Base-by-base conservation (phyloP, 345 rosid genomes). In the Xanthoceras sorbifolium region DNA sequence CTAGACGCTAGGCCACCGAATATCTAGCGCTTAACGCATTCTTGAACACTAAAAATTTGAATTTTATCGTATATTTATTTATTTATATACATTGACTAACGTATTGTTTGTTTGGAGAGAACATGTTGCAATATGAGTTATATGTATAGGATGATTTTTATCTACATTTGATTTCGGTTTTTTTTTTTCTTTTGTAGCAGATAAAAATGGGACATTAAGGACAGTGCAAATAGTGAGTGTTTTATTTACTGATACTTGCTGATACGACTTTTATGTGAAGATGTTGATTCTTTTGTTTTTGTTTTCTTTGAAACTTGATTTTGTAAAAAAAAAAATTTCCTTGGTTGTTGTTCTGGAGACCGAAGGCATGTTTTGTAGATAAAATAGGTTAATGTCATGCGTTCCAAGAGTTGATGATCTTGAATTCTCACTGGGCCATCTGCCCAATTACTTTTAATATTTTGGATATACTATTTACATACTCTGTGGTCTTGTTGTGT, bases 191-290 rank as follows among this genome's bases (percentile, higher is more conserved):
- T n/a, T n/a, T n/a, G n/a, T 67, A 14, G 48, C 46, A 67, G 44
- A 46, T 44, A 83, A 72, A 50, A 67, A 62, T 20, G 9, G 93
- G 88, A 77, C 85, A 18, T 40, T 20, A 63, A 9, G 85, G 25
- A 75, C 54, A 34, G 7, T 80, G 89, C 93, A 78, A 87, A 89
- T 83, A 69, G 25, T 54, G 79, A 90, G 90, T 78, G 68, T 38
- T 83, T 23, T 85, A 75, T 89, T 91, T 89, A 88, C 79, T 62
- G 71, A 76, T 57, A 72, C 78, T 73, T 72, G 82, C 23, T 87
- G 91, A 57, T 3, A n/a, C n/a, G 4, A 23, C 6, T 57, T 57
- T 57, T 57, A 3, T 48, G 17, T 48, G 55, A 48, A 12, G n/a
- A 17, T 48, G 62, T 22, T 20, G 62, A 57, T 22, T 22, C 2